Base-by-base conservation (phyloP, 2,329 filamentous ascomycete species). In the Cercospora sesami region DNA sequence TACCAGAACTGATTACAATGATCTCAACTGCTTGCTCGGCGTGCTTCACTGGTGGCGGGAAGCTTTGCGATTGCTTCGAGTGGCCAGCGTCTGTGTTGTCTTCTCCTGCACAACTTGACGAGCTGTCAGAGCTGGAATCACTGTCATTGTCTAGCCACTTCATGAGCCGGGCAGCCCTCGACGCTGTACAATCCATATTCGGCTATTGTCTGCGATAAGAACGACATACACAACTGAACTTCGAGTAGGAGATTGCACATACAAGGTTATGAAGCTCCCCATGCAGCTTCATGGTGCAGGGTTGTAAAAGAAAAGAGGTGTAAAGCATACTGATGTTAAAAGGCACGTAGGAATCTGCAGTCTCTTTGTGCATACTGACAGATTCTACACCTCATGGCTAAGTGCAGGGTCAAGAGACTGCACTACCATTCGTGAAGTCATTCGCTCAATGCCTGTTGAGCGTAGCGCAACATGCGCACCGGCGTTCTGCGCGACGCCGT, bases 1-100 rank as follows among this genome's bases (percentile, higher is more conserved):
- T 30, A 2, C 55, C 55, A 36, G 55, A 59, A 59, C 55, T 59
- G 55, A 59, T 59, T 23, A 59, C 55, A n/a, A 59, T 59, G n/a
- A 59, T 21, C 55, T 59, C 55, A n/a, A 36, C n/a, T 59, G 28
- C 55, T 59, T 33, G 48, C 48, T 53, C 12, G 48, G 23, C 5
- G 2, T 53, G 14, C 28, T 31, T 30, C 28, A 33, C 30, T 33
- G 55, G 16, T 21, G 28, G 8, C 28, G 1, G 5, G 12, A 26
- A 31, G 26, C 55, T 59, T 4, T 59, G 26, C 18, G n/a, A 8
- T 12, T 23, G n/a, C n/a, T 12, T 23, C 36, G 55, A 18, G 12
- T 21, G 4, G 4, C n/a, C 28, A 3, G 30, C 18, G 9, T 5
- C 26, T 33, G 30, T 28, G 3, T 18, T 18, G n/a, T n/a, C n/a